These are phyloP conservation scores for Ogataea haglerorum DNA, from an alignment of 805 yeast species.

Conservation along the genomic window DNA sequence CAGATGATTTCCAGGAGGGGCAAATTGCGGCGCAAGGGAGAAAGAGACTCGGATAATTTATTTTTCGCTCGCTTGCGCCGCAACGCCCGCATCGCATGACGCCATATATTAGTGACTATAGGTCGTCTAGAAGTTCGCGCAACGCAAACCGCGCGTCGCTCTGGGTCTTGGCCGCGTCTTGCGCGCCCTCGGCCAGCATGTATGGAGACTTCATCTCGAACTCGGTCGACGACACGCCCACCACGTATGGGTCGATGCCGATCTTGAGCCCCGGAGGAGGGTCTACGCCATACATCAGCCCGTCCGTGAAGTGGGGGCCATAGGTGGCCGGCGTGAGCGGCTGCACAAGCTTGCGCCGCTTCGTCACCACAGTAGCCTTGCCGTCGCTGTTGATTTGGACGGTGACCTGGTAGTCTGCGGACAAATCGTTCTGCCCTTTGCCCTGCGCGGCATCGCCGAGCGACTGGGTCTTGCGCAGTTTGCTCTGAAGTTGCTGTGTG, in stretches of 20 bases:
- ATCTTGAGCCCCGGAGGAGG: constrained; percentile 25
- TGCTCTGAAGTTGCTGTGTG: constrained; percentile 15
- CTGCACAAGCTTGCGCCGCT: constrained; percentile 15
- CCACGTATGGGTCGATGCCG: constrained; percentile 30
- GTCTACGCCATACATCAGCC: constrained; percentile 7
- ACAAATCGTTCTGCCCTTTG: constrained; percentile 1
- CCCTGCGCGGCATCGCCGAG: constrained; percentile 1
- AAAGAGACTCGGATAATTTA: not conserved
- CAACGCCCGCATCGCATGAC: not conserved
- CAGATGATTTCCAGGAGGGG: not conserved
- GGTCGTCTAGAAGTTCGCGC: constrained; percentile 25
- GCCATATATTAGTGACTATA: constrained; percentile 3
- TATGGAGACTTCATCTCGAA: constrained; percentile 21
- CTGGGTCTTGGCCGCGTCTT: constrained; percentile 9
- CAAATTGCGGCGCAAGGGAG: not conserved
- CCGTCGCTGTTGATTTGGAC: constrained; percentile 26
- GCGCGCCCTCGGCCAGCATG: constrained; percentile 9
- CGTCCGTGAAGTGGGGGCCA: constrained; percentile 14
- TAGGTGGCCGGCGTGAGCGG: constrained; percentile 15
- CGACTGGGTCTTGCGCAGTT: constrained; percentile 13
- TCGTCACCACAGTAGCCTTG: constrained; percentile 30
- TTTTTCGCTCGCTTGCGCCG: not conserved
- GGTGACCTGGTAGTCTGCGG: constrained; percentile 23
- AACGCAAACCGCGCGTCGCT: constrained; percentile 29
- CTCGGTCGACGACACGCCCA: constrained; percentile 27